Conservation (phyloP, 2,329 filamentous ascomycete species). For the Fusarium torulosum region DNA sequence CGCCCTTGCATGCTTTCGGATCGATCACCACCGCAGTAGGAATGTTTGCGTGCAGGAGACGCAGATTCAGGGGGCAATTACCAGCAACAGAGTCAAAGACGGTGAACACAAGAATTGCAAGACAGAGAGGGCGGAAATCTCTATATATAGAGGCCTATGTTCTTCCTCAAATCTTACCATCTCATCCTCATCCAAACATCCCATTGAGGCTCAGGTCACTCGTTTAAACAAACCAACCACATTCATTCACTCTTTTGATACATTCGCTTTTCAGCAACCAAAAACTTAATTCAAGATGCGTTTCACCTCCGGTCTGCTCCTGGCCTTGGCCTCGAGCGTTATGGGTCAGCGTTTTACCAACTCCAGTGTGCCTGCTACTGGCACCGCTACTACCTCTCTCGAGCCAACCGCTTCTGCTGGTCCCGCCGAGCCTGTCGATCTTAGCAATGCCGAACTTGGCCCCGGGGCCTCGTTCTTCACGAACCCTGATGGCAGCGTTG, state of each 20-base stretch:
- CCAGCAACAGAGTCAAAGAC: neutral
- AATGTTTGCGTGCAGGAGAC: conserved; percentile 31
- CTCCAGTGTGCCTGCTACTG: conserved; percentile 16
- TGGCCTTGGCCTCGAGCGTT: conserved; percentile 30
- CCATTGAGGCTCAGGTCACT: conserved; percentile 40
- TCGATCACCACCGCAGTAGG: conserved; percentile 5
- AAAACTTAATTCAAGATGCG: conserved; percentile 28
- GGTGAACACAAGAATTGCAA: neutral
- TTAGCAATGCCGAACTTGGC: neutral
- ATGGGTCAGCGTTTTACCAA: conserved; percentile 40
- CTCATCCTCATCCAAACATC: conserved; percentile 40
- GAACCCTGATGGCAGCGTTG: neutral
- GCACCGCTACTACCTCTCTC: neutral
- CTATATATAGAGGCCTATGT: conserved; percentile 31
- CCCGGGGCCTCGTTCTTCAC: neutral
- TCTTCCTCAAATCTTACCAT: conserved; percentile 12
- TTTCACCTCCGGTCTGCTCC: conserved; percentile 21
- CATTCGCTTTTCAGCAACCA: conserved; percentile 15
- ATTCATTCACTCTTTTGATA: conserved; percentile 14
- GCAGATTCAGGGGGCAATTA: neutral
- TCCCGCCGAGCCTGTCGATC: neutral
- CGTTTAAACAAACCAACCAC: conserved; percentile 27
- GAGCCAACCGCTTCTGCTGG: neutral
- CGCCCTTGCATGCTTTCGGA: conserved; percentile 39
- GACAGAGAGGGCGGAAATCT: neutral